These are phyloP conservation scores for Lactarius akahatsu DNA, from an alignment of 768 basidiomycete genomes.

Conservation along the genomic window DNA sequence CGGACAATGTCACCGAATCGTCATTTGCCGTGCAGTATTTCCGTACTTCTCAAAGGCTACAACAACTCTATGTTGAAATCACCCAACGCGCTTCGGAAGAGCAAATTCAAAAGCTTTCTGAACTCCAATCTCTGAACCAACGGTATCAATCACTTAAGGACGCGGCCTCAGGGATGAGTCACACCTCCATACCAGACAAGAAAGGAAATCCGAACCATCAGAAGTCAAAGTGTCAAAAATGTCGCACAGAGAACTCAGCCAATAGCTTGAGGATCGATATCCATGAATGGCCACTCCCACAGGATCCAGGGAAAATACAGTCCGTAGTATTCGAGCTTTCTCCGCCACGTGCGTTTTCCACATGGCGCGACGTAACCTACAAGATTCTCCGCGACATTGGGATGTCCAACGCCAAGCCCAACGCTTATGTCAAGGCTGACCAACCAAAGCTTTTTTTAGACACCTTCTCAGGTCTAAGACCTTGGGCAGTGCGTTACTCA, in stretches of 20 bases:
- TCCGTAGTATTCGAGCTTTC: not conserved
- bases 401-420: not conserved
- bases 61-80: slow-evolving; percentile 2
- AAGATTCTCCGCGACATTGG: not conserved
- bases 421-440: too few species aligned
- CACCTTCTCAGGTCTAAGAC: slow-evolving; percentile 4
- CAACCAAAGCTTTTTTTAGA: not conserved
- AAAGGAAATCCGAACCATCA: not conserved
- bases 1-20: not conserved
- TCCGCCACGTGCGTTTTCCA: not conserved
- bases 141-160: not conserved
- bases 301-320: not conserved
- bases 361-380: not conserved
- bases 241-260: not conserved
- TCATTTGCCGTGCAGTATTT: not conserved
- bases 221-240: not conserved
- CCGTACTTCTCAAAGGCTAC: not conserved
- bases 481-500: slow-evolving; percentile 1
- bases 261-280: not conserved
- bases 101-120: not conserved
- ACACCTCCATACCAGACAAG: not conserved
- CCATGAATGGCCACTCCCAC: not conserved
- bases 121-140: not conserved
- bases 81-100: not conserved
- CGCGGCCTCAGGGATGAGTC: not conserved